A percentile compares a stretch with the other conserved stretches of the same genome.
These are phyloP conservation scores for Anthostomella pinea DNA, from an alignment of 2,329 filamentous ascomycete species.

Conservation along the genomic window DNA sequence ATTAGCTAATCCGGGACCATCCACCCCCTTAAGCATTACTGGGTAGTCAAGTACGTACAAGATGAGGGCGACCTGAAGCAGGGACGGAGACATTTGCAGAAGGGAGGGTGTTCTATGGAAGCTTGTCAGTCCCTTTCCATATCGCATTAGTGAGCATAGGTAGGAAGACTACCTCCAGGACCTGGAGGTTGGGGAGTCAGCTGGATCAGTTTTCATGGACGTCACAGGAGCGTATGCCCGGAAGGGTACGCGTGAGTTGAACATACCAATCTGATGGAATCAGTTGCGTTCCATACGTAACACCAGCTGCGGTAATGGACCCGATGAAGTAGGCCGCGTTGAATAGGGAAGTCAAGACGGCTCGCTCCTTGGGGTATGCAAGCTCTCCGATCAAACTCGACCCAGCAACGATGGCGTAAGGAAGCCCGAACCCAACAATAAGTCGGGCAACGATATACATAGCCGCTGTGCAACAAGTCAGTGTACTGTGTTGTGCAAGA, in stretches of 20 bases:
- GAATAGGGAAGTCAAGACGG: slow-evolving; percentile 56
- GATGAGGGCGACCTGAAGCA: slow-evolving; percentile 38
- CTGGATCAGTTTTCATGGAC: too few relatives aligned
- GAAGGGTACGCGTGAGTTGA: neutral
- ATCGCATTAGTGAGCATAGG: neutral
- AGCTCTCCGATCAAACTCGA: slow-evolving; percentile 59
- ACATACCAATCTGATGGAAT: slow-evolving; percentile 30
- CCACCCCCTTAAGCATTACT: neutral
- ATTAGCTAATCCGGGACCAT: too few relatives aligned
- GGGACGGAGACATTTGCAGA: slow-evolving; percentile 41
- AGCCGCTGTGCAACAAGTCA: slow-evolving; percentile 34
- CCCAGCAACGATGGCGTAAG: slow-evolving; percentile 57
- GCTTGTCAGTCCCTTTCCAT: slow-evolving; percentile 25
- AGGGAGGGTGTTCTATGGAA: slow-evolving; percentile 40
- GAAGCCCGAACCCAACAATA: slow-evolving; percentile 60
- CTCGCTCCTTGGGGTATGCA: slow-evolving; percentile 58
- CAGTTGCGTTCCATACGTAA: slow-evolving; percentile 44
- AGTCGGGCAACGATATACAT: slow-evolving; percentile 62
- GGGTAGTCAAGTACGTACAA: slow-evolving; percentile 28
- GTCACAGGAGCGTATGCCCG: too few relatives aligned
- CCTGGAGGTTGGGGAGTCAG: slow-evolving; percentile 17
- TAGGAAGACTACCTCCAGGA: slow-evolving; percentile 31
- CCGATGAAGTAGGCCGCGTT: slow-evolving; percentile 58
- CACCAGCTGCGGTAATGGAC: slow-evolving; percentile 46
- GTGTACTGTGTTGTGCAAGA: neutral